Evolutionary conservation across 2,329 filamentous ascomycete genomes (phyloP).

Genomic region (Septoria petroselini): DNA sequence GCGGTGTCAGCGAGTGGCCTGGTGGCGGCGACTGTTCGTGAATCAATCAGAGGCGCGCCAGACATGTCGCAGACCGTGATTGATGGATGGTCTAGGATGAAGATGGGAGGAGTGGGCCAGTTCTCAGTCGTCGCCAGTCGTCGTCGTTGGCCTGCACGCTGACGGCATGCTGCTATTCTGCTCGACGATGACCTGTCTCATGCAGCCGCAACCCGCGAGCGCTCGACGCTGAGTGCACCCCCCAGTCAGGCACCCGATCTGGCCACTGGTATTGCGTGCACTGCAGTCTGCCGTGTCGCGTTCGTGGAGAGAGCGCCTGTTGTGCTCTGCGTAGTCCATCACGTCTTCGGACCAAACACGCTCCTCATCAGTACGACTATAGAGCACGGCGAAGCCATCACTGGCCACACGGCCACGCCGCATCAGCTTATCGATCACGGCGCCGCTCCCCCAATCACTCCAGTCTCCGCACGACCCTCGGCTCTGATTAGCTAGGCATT

Average conservation of each 20-base stretch:
- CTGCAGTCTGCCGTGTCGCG: conserved; percentile 16
- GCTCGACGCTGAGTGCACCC: too few species aligned
- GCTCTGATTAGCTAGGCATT: conserved; percentile 16
- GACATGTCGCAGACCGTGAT: conserved; percentile 10
- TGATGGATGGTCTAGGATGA: conserved; percentile 7
- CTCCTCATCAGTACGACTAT: too few species aligned
- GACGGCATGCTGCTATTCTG: conserved; percentile 14
- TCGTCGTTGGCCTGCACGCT: conserved; percentile 18
- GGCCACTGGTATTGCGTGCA: conserved; percentile 1
- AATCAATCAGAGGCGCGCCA: conserved; percentile 16
- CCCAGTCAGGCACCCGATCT: conserved; percentile 10
- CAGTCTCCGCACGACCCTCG: conserved; percentile 17
- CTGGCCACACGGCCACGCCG: conserved; percentile 9
- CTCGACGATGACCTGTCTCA: conserved; percentile 20
- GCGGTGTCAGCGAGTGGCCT: conserved; percentile 15
- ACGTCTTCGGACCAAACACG: conserved; percentile 4
- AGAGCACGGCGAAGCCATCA: conserved; percentile 2
- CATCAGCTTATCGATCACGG: conserved; percentile 13
- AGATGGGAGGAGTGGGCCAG: too few species aligned
- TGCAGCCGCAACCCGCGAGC: conserved; percentile 8
- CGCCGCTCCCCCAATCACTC: conserved; percentile 18
- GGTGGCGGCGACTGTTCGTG: conserved; percentile 11
- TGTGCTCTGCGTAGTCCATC: background rate
- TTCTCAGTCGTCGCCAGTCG: conserved; percentile 8
- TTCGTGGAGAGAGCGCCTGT: conserved; percentile 3